These are phyloP conservation scores for Neurospora sp. DNA, from an alignment of 495 filamentous ascomycete genomes.

Conservation along the genomic window DNA sequence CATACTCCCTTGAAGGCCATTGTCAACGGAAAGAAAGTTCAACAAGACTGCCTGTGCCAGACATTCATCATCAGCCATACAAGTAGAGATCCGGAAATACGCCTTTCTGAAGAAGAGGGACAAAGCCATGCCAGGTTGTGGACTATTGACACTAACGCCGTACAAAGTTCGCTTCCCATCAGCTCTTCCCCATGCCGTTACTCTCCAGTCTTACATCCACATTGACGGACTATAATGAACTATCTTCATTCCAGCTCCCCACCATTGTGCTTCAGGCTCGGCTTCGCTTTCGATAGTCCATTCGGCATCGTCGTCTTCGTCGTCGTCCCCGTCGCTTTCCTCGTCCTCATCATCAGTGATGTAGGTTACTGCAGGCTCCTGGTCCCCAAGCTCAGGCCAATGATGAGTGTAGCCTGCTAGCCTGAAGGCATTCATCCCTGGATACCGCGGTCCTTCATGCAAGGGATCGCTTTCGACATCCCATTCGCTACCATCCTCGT, in stretches of 20 bases:
- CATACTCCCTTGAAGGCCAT: background rate
- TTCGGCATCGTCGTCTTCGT: background rate
- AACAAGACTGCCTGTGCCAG: background rate
- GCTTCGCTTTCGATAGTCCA: background rate
- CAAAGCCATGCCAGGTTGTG: background rate
- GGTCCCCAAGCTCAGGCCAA: accelerated
- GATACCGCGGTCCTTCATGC: background rate
- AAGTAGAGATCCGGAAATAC: too few relatives aligned
- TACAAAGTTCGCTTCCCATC: too few relatives aligned
- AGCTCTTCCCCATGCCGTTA: too few relatives aligned
- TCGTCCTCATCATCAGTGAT: background rate
- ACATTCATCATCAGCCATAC: too few relatives aligned
- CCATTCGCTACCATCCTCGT: background rate
- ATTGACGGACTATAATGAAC: background rate
- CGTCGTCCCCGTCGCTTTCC: background rate
- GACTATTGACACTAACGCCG: too few relatives aligned
- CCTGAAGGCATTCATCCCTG: background rate
- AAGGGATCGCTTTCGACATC: background rate
- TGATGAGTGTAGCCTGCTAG: background rate
- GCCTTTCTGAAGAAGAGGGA: background rate
- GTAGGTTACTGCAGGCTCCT: background rate
- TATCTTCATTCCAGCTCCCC: background rate
- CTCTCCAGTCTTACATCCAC: too few relatives aligned
- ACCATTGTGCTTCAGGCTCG: background rate
- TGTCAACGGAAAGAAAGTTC: background rate